Percentiles rank a stretch among this genome's conserved stretches.
These are phyloP conservation scores for Suillus placidus DNA, from an alignment of 768 basidiomycete genomes.

Conservation along the genomic window DNA sequence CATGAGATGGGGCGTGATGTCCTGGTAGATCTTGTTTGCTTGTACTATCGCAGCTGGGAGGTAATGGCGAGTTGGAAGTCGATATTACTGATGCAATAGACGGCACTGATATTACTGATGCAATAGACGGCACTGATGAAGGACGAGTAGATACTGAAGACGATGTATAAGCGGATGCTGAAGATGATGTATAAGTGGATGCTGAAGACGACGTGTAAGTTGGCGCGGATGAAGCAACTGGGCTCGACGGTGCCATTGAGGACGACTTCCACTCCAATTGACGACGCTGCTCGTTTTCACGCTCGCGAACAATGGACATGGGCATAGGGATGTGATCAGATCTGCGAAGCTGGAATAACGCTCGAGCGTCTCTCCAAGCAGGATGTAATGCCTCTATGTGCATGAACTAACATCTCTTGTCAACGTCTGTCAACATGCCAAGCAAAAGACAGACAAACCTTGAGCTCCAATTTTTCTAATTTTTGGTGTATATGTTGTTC, in stretches of 20 bases:
- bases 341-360: conserved; percentile 1
- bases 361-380: conserved; percentile 1
- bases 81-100: background rate
- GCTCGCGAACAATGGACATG: background rate
- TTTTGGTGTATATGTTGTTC: background rate
- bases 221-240: background rate
- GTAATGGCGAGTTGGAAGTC: background rate
- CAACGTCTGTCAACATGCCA: background rate
- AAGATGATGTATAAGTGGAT: background rate
- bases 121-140: background rate
- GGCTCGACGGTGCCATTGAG: background rate
- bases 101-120: background rate
- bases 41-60: background rate
- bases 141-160: background rate
- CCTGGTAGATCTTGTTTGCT: background rate
- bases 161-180: background rate
- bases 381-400: conserved; percentile 2
- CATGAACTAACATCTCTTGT: background rate
- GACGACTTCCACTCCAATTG: background rate
- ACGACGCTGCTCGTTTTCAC: background rate
- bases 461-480: background rate
- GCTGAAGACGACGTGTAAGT: background rate
- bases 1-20: background rate
- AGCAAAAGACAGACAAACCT: background rate
- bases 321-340: background rate